Percentiles rank a stretch among this genome's conserved stretches.
Conservation (phyloP, 495 filamentous ascomycete species). For the Ascodesmis nigricans region DNA sequence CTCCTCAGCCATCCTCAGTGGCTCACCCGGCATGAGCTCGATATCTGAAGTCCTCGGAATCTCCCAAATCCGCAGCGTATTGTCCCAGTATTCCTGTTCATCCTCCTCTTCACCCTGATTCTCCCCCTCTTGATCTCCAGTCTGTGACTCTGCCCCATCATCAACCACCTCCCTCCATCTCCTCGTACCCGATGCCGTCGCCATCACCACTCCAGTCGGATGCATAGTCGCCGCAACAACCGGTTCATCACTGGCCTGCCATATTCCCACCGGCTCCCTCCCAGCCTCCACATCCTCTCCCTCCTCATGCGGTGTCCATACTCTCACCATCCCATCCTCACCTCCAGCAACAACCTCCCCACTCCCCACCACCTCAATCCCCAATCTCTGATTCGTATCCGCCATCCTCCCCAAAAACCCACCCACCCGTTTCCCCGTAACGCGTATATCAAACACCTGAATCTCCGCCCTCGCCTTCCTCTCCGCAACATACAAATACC, state of each 20-base stretch:
- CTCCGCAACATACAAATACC: slow-evolving; percentile 74
- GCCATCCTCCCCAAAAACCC: slow-evolving; percentile 50
- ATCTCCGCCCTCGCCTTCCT: slow-evolving; percentile 48
- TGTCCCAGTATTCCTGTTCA: slow-evolving; percentile 10
- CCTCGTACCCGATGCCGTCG: slow-evolving; percentile 19
- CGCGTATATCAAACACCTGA: slow-evolving; percentile 65
- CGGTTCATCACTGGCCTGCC: slow-evolving; percentile 23
- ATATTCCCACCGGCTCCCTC: slow-evolving; percentile 18
- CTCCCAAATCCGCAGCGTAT: slow-evolving; percentile 18
- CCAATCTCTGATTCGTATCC: slow-evolving; percentile 53
- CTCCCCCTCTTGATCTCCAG: background rate
- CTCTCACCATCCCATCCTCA: slow-evolving; percentile 49
- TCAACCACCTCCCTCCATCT: slow-evolving; percentile 5
- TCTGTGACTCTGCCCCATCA: background rate
- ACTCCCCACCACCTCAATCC: slow-evolving; percentile 39
- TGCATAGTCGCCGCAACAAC: slow-evolving; percentile 15
- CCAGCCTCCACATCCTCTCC: slow-evolving; percentile 21
- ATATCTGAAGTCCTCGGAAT: no score
- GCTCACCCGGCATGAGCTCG: no score
- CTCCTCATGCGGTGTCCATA: slow-evolving; percentile 48
- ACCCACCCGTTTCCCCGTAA: slow-evolving; percentile 42
- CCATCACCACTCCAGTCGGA: slow-evolving; percentile 12
- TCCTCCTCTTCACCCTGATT: background rate
- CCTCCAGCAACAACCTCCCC: slow-evolving; percentile 32
- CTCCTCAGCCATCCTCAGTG: no score